These are phyloP conservation scores for Evansstolkia leycettana DNA, from an alignment of 495 filamentous ascomycete species.

Conservation along the genomic window DNA sequence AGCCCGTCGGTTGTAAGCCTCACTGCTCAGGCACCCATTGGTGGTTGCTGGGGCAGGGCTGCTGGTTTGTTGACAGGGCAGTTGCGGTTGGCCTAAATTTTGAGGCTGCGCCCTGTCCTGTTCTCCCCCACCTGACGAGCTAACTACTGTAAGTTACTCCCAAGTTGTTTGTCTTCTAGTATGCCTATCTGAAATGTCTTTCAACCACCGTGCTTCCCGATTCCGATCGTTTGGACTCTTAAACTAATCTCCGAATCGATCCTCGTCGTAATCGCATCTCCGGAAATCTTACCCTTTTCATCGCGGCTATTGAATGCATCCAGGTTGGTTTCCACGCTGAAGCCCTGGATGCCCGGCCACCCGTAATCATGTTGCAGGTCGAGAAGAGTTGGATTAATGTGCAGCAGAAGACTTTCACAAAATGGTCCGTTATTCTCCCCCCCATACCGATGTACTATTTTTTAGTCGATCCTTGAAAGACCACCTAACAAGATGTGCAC, in stretches of 20 bases:
- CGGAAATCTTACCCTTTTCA: conserved; percentile 10
- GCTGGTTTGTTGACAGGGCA: too few relatives aligned
- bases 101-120: too few relatives aligned
- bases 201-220: conserved; percentile 1
- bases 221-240: not conserved
- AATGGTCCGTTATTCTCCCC: conserved; percentile 52
- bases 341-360: conserved; percentile 27
- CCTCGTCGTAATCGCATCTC: not conserved
- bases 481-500: not conserved
- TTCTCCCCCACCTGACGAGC: too few relatives aligned
- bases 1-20: too few relatives aligned
- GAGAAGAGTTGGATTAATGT: conserved; percentile 93
- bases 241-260: too few relatives aligned
- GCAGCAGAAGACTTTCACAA: conserved; percentile 99
- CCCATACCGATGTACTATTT: too few relatives aligned
- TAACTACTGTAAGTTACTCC: too few relatives aligned
- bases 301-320: conserved; percentile 3
- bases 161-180: too few relatives aligned
- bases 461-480: conserved; percentile 2
- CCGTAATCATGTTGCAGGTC: conserved; percentile 43
- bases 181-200: too few relatives aligned
- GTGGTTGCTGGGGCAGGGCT: too few relatives aligned
- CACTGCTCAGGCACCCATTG: too few relatives aligned
- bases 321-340: conserved; percentile 1
- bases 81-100: too few relatives aligned